Conservation (phyloP, 1,139 yeast species). For the Lodderomyces elongisporus region DNA sequence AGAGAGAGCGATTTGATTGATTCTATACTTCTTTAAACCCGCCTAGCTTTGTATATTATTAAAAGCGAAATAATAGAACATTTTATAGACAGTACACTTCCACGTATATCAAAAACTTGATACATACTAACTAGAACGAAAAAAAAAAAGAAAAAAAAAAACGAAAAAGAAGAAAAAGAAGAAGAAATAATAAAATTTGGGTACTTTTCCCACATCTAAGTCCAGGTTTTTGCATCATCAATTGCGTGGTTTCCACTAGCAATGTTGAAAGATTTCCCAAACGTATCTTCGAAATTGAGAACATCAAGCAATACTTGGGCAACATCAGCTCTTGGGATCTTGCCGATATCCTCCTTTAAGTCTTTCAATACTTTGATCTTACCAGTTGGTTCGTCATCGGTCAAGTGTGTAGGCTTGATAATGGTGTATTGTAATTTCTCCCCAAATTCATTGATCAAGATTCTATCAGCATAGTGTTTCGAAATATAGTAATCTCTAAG, state of each 20-base stretch:
- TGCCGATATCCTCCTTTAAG: constrained; percentile 14
- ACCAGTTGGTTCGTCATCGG: constrained; percentile 38
- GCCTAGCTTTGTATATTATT: no score
- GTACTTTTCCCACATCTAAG: no score
- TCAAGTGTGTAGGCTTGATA: constrained; percentile 44
- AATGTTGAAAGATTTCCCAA: constrained; percentile 25
- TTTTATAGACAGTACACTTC: constrained; percentile 1
- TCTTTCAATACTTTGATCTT: constrained; percentile 20
- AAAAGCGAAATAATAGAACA: no score
- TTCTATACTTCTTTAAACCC: no score
- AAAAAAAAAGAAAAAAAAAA: no score
- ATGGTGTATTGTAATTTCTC: constrained; percentile 46
- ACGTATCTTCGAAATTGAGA: constrained; percentile 20
- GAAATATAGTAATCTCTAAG: constrained; percentile 44
- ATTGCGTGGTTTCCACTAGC: constrained; percentile 17
- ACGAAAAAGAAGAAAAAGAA: no score
- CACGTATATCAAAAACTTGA: no score
- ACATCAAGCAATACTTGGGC: constrained; percentile 22
- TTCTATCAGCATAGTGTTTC: constrained; percentile 53
- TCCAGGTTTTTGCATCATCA: constrained; percentile 6
- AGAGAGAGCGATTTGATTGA: neutral
- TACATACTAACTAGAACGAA: no score
- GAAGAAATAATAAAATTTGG: no score
- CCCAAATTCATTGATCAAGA: constrained; percentile 31
- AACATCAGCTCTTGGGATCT: constrained; percentile 27